Evolutionary conservation across 371 early-diverging fungal genomes (phyloP), one percentile per base, ranked within the genome.

Genomic region (Nosema muscidifuracis): DNA sequence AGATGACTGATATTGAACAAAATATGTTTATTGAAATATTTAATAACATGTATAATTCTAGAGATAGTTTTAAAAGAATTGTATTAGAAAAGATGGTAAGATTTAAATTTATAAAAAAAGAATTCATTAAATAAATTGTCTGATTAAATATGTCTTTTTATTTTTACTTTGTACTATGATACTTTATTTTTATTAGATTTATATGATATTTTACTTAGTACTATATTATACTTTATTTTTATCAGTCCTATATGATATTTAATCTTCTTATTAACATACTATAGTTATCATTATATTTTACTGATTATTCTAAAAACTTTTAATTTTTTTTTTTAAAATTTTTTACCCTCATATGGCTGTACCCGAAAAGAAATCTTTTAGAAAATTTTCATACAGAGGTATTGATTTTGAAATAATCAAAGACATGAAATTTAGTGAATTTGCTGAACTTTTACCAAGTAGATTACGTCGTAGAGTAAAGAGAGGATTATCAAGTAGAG

Each of bases 331-430:
- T 44, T 44, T 44, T 44, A 9, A 2, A 44, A 57, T 6, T 28
- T 34, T 61, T 63, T 9, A 13, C 55, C 55, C 16, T 28, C 9
- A 53, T 15, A 53, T 53, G 55, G 55, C 22, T 6, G 12, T 44
- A 74, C 75, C 56, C 87, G 87, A 89, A 88, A 92, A 90, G 87
- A 85, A 96, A 80, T 89, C 90, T 77, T 98, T 98, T 91, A 89
- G 90, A 86, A 94, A 90, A 87, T 97, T 91, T 89, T 89, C 89
- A 81, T 98, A 89, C 92, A 90, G 94, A 81, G 98, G 98, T 77
- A 87, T 95, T 73, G 93, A 93, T 82, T 90, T 98, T 76, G 89
- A 91, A 80, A 86, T 89, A 81, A 90, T 98, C 79, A 87, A 93
- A 82, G 93, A 93, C 83, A 85, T 97, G 85, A 85, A 87, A 86